These are phyloP conservation scores for Chrysoporthe austroafricana DNA, from an alignment of 2,329 filamentous ascomycete genomes.

Conservation along the genomic window DNA sequence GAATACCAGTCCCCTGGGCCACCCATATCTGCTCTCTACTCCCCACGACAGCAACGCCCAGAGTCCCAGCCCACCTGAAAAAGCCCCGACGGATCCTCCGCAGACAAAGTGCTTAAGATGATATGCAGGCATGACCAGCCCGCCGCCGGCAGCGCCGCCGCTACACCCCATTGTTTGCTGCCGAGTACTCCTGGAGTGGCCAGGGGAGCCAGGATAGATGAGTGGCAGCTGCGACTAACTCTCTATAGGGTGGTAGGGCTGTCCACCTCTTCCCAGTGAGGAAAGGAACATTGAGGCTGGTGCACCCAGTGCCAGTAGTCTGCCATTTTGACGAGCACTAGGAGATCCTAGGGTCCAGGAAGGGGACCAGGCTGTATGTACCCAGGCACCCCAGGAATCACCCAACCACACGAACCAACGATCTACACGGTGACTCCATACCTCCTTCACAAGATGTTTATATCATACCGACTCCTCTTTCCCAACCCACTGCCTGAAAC, in stretches of 20 bases:
- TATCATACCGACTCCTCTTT: background rate
- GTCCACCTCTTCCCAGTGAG: background rate
- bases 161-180: background rate
- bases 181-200: background rate
- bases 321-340: background rate
- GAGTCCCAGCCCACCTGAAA: background rate
- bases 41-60: background rate
- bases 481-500: background rate
- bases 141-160: background rate
- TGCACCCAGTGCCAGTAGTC: background rate
- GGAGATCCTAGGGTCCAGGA: background rate
- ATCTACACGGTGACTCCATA: background rate
- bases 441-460: slow-evolving; percentile 3
- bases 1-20: background rate
- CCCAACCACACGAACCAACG: background rate
- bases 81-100: background rate
- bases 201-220: background rate
- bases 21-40: background rate
- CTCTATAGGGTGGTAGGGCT: background rate
- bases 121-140: background rate
- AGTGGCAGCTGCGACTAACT: background rate
- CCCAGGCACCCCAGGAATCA: background rate
- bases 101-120: background rate
- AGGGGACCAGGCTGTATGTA: background rate
- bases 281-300: slow-evolving; percentile 6